Evolutionary conservation across 1,284 basidiomycete species (phyloP).

Genomic region (Heterobasidion occidentale): DNA sequence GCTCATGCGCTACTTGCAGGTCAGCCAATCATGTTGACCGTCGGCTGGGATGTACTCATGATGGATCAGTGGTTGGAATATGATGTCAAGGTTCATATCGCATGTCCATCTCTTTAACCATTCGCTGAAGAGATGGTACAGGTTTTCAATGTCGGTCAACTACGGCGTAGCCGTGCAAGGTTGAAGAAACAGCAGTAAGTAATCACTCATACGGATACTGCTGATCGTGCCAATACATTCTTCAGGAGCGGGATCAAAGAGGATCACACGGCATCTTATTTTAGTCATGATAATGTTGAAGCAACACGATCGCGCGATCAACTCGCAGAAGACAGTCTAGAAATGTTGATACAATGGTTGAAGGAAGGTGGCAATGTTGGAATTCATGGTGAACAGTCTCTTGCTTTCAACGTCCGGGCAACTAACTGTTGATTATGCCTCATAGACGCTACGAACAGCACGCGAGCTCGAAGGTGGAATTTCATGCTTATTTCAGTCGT

Average conservation of each 20-base stretch:
- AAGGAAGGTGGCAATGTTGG: conserved; percentile 96
- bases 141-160: conserved; percentile 98
- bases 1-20: conserved; percentile 74
- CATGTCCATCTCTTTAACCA: no score
- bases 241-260: conserved; percentile 71
- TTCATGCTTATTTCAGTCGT: conserved; percentile 6
- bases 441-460: conserved; percentile 93
- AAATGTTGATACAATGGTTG: conserved; percentile 93
- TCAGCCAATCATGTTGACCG: conserved; percentile 21
- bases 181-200: conserved; percentile 68
- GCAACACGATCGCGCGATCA: conserved; percentile 76
- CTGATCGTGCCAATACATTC: not conserved
- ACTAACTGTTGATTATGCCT: conserved; percentile 3
- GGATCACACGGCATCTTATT: conserved; percentile 90
- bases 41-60: conserved; percentile 1
- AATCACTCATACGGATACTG: not conserved
- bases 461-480: conserved; percentile 57
- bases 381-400: conserved; percentile 71
- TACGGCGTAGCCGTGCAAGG: conserved; percentile 82
- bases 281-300: conserved; percentile 81
- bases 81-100: conserved; percentile 71
- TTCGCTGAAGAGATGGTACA: conserved; percentile 18
- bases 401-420: conserved; percentile 1
- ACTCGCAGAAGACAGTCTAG: conserved; percentile 88
- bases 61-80: conserved; percentile 90